Evolutionary conservation across 108 stramenopile genomes (phyloP), one percentile per base, ranked within the genome.

Genomic region (Ochromonas danica): DNA sequence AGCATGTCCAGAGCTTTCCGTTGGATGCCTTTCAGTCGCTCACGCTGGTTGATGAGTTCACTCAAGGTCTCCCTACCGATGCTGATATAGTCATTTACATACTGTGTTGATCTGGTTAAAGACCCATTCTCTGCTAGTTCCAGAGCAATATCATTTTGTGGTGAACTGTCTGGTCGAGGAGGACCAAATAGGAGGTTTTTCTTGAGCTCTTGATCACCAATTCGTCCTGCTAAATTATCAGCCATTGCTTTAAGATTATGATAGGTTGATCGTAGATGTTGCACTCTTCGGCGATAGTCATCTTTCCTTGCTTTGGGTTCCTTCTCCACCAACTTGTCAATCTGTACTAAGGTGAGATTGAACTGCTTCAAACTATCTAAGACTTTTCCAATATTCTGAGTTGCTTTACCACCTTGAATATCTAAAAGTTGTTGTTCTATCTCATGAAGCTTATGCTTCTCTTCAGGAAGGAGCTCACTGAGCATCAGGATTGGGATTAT

Each of bases 51-150:
- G 6, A 36, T 10, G 6, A 75, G 38, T 41, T 75, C 72, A 3
- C 45, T 31, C 10, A 75, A 75, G 6, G 72, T 33, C 38, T 75
- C 72, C 31, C 25, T 39, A 42, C 72, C 72, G 6, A 45, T 6
- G 3, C 10, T 10, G 6, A 75, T 75, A 75, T 75, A 75, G 10
- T 75, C 72, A 41, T 75, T 75, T 6, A 75, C 38, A 6, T 35
- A 35, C 25, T 27, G 45, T 30, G 17, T 27, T 31, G 72, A 75
- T 57, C 72, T 17, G 6, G 45, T 14, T 31, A 75, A 33, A 57
- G 72, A 75, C 10, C 45, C 43, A 60, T 75, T 75, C 40, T 75
- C 72, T 42, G 72, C 72, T 41, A 75, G 36, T 75, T 75, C 72
- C 27, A 75, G 40, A 10, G 14, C 31, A 36, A 75, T 17, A 22